Conservation (phyloP, 1,139 yeast genomes). For the Lipomyces yarrowii region DNA sequence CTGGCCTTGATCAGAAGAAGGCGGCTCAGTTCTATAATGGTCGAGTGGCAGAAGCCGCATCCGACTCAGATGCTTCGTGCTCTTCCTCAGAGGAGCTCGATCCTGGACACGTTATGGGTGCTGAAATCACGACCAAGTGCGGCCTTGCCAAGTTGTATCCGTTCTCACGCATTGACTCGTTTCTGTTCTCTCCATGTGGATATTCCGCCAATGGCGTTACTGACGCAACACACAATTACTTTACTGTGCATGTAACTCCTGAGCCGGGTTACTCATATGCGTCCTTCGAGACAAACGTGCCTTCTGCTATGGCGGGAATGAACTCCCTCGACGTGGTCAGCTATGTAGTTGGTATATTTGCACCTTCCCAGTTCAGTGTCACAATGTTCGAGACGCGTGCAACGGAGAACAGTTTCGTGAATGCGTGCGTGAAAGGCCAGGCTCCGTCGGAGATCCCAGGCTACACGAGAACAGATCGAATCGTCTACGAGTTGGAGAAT, state of each 20-base stretch:
- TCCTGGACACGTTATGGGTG: constrained; percentile 38
- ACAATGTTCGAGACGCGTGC: constrained; percentile 59
- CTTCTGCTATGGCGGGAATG: constrained; percentile 50
- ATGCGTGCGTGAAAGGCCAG: constrained; percentile 8
- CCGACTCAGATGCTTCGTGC: constrained; percentile 25
- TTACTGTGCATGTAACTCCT: constrained; percentile 93
- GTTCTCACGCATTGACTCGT: constrained; percentile 63
- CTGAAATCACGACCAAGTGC: constrained; percentile 43
- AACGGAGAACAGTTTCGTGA: constrained; percentile 33
- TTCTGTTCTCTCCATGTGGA: constrained; percentile 95
- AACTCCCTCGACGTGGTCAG: constrained; percentile 42
- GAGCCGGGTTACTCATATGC: constrained; percentile 95
- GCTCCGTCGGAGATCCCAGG: constrained; percentile 41
- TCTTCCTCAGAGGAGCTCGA: constrained; percentile 32
- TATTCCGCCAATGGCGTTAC: constrained; percentile 82
- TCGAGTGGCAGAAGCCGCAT: constrained; percentile 43
- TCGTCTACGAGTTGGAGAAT: constrained; percentile 54
- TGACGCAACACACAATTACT: constrained; percentile 56
- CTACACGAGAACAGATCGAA: constrained; percentile 67
- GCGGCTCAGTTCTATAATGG: constrained; percentile 65
- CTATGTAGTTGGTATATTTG: constrained; percentile 64
- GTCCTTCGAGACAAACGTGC: constrained; percentile 87
- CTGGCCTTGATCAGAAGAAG: constrained; percentile 64
- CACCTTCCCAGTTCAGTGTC: constrained; percentile 76
- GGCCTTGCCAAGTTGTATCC: constrained; percentile 45